Conservation (phyloP, 139 green algal species). For the Medakamo hakoo region DNA sequence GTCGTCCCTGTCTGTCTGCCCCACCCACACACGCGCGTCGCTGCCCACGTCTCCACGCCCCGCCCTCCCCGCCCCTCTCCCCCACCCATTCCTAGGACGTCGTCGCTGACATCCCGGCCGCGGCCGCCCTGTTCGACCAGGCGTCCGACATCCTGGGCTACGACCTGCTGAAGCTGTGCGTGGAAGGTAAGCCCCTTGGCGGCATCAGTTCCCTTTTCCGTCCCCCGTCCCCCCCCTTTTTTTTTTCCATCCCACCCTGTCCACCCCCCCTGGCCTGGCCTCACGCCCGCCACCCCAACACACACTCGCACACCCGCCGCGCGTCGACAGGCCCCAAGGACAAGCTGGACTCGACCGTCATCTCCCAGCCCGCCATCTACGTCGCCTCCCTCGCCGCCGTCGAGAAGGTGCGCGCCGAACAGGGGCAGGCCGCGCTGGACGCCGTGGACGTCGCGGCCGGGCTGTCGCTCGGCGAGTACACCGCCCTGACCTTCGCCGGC, state of each 20-base stretch:
- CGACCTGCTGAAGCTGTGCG: conserved; percentile 86
- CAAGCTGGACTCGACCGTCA: conserved; percentile 83
- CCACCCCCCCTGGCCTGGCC: no score
- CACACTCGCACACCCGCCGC: no score
- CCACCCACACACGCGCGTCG: no score
- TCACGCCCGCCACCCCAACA: no score
- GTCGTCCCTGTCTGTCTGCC: conserved; percentile 37
- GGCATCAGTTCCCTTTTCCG: no score
- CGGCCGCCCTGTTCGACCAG: conserved; percentile 83
- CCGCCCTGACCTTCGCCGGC: conserved; percentile 82
- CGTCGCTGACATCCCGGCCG: conserved; percentile 53
- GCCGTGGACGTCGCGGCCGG: conserved; percentile 65
- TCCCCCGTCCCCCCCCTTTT: no score
- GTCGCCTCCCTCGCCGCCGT: conserved; percentile 85
- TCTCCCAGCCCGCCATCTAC: conserved; percentile 96
- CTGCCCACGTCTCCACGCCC: no score
- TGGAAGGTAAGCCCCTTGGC: conserved; percentile 26
- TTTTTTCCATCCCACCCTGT: no score
- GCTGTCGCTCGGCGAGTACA: conserved; percentile 95
- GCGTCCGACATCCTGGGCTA: conserved; percentile 93
- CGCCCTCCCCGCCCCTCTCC: no score
- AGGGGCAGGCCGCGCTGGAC: conserved; percentile 44
- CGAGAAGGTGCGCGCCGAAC: conserved; percentile 67
- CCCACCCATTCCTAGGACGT: conserved; percentile 67
- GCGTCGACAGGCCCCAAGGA: conserved; percentile 79